These are phyloP conservation scores for Samsoniella hepiali DNA, from an alignment of 2,329 filamentous ascomycete species.

Conservation along the genomic window DNA sequence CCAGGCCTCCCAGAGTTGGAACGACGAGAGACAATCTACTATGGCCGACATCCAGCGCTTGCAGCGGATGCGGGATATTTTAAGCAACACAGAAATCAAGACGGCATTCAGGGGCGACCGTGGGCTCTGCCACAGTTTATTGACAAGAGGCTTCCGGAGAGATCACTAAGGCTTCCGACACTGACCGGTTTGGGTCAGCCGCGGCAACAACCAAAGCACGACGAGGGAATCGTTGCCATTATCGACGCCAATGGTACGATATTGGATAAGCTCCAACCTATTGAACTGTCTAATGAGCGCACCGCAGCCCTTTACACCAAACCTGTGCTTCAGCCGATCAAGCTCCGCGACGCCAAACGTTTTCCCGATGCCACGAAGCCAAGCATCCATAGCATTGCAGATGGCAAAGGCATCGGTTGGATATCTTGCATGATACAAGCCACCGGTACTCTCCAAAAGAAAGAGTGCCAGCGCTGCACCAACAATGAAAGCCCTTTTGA, in stretches of 20 bases:
- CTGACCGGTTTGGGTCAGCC: background rate
- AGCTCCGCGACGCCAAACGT: too few species aligned
- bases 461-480: constrained; percentile 41
- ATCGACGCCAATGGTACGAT: background rate
- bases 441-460: constrained; percentile 39
- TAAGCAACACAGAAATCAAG: background rate
- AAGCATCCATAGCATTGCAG: too few species aligned
- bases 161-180: background rate
- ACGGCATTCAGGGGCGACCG: background rate
- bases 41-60: background rate
- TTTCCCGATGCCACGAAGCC: too few species aligned
- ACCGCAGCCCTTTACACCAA: constrained; percentile 16
- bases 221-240: constrained; percentile 8
- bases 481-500: constrained; percentile 44
- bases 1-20: constrained; percentile 24
- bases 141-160: background rate
- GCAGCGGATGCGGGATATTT: background rate
- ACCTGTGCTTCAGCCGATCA: constrained; percentile 38
- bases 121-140: background rate
- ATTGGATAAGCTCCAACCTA: background rate
- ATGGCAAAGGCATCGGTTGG: too few species aligned
- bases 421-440: constrained; percentile 51
- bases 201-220: background rate
- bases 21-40: background rate
- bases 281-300: background rate